Evolutionary conservation across 257 asterid species (phyloP).

Genomic region (Scutellaria minor): DNA sequence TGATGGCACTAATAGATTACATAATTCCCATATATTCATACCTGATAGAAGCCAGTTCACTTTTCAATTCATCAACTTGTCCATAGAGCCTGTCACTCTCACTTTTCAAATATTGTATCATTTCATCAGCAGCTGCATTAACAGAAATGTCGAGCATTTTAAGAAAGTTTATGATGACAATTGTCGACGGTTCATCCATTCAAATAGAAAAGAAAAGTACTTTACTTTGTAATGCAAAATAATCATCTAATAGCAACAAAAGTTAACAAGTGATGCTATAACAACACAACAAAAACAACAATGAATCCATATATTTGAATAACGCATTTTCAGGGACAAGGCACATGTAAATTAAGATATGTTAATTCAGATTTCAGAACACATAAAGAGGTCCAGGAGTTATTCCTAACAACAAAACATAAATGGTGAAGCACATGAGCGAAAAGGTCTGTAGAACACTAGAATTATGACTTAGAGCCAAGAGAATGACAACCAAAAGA

Average conservation of each 20-base stretch:
- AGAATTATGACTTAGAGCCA: neutral
- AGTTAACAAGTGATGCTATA: neutral
- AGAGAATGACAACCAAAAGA: neutral
- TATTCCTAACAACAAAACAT: constrained; percentile 8
- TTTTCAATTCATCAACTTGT: constrained; percentile 60
- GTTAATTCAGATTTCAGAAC: neutral
- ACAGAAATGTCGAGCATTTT: constrained; percentile 31
- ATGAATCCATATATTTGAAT: constrained; percentile 1
- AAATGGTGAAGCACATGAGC: neutral
- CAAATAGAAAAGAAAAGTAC: constrained; percentile 13
- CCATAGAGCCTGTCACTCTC: constrained; percentile 61
- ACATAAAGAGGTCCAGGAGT: neutral
- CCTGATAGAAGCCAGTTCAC: constrained; percentile 65
- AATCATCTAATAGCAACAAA: constrained; percentile 6
- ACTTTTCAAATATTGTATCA: constrained; percentile 62
- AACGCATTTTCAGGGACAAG: neutral
- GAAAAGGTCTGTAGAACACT: constrained; percentile 4
- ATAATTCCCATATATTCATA: constrained; percentile 38
- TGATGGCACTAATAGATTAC: constrained; percentile 18
- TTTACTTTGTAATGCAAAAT: neutral
- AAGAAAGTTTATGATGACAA: constrained; percentile 1
- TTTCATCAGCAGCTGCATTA: constrained; percentile 75
- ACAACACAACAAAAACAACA: neutral
- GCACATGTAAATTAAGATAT: neutral
- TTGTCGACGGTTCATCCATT: neutral